These are phyloP conservation scores for Thalassiosira hispida DNA, from an alignment of 352 stramenopile genomes.

Conservation along the genomic window DNA sequence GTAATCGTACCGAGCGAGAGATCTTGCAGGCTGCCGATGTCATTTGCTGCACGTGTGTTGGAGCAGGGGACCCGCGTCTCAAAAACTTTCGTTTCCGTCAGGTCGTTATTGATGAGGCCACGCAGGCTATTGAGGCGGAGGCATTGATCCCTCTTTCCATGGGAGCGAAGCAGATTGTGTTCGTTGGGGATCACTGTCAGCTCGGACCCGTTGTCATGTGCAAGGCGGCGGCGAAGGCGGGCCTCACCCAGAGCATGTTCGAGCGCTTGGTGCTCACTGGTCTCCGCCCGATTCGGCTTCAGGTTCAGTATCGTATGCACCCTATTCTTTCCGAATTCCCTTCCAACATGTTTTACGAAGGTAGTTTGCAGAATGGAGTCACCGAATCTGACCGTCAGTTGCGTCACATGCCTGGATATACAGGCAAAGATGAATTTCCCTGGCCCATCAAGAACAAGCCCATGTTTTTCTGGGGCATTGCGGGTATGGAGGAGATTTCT, in stretches of 20 bases:
- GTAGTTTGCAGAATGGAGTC: conserved; percentile 98
- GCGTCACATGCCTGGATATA: conserved; percentile 67
- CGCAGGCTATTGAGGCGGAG: conserved; percentile 98
- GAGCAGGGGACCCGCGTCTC: conserved; percentile 95
- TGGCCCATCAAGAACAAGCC: conserved; percentile 97
- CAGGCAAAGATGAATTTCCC: conserved; percentile 91
- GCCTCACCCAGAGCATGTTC: conserved; percentile 97
- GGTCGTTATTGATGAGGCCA: conserved; percentile 99
- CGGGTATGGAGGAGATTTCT: conserved; percentile 97
- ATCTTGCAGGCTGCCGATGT: conserved; percentile 98
- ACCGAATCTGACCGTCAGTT: conserved; percentile 92
- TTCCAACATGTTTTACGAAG: conserved; percentile 99
- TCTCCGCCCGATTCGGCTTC: conserved; percentile 94
- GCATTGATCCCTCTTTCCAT: conserved; percentile 98
- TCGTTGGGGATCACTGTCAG: conserved; percentile 93
- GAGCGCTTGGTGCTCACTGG: conserved; percentile 96
- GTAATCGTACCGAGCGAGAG: conserved; percentile 92
- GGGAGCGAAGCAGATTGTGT: conserved; percentile 98
- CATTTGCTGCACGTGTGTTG: conserved; percentile 99
- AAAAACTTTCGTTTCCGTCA: conserved; percentile 98
- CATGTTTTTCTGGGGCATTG: conserved; percentile 95
- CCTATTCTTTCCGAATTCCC: conserved; percentile 98
- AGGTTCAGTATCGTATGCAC: conserved; percentile 99
- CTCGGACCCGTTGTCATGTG: conserved; percentile 98
- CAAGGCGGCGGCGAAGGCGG: conserved; percentile 97